Evolutionary conservation across 2,329 filamentous ascomycete species (phyloP), one percentile per base, ranked within the genome.

Genomic region (Zalaria obscura): DNA sequence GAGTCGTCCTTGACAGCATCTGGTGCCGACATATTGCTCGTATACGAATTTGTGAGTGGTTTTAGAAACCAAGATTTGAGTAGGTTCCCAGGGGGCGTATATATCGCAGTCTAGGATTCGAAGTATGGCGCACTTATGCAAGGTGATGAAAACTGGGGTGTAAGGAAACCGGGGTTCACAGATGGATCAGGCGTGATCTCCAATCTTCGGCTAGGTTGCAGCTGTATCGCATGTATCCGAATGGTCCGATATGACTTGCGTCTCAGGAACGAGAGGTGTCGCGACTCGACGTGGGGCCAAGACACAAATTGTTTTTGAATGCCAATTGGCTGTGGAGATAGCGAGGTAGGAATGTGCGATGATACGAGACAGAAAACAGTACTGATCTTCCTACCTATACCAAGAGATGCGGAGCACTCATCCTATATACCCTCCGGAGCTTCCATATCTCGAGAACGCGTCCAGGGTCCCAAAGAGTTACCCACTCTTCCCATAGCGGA

Each of bases 1-100:
- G 56, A 47, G 40, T 63, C 60, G 41, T 62, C 60, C 51, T 64
- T 65, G 37, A 56, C 51, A 39, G 42, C 39, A 41, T 36, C 27
- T 27, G 28, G 31, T 26, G 32, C 28, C 6, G 32, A 32, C 27
- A 29, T 6, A 40, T 41, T 47, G 26, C 1, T 40, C 26, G 38
- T 10, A 6, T 32, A 26, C 28, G 8, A 8, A 10, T 9, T 10
- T 28, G 18, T 9, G n/a, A 9, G 11, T 9, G 25, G 9, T 36
- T 36, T 32, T 11, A 36, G 25, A 36, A 25, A 36, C 7, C 25
- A 3, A 36, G 10, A 36, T 36, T 11, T 25, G 7, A 8, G 25
- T n/a, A 11, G 7, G 25, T 36, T 36, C 35, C 18, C 8, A 18
- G 18, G 18, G 18, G 18, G 18, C 18, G 18, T 18, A 18, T 18